Evolutionary conservation across 164 flowering plant genomes (phyloP), one percentile per base, ranked within the genome.

Genomic region (Aristolochia fimbriata): DNA sequence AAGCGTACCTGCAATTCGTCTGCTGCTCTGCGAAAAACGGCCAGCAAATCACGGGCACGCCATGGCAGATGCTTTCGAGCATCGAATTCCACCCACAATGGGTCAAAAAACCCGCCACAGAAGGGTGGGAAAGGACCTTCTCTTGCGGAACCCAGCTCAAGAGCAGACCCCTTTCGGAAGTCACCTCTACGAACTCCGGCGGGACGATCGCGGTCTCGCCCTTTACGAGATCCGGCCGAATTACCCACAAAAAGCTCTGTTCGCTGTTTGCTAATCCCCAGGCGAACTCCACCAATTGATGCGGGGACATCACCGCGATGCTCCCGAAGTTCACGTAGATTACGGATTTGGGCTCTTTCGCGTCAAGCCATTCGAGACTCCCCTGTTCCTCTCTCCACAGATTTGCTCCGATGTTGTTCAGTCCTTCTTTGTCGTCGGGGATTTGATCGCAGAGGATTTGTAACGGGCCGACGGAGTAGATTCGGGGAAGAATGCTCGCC

Each of bases 271-370:
- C 80, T 0, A 82, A 68, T 11, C 84, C 84, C 84, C 84, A 80
- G 2, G 84, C 80, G 19, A 80, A 73, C 56, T 82, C 84, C 11
- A 60, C 55, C 8, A 78, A 58, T 52, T 82, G 83, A 11, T 70
- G 30, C 0, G 58, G 23, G 1, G 78, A 66, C 74, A 80, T 59
- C 1, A 72, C 74, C 0, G 79, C 61, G 3, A 75, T 61, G 68
- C 84, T 82, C 0, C 84, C 87, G 55, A 72, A 78, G 37, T 82
- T 80, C 41, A 82, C 86, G 41, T 76, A 78, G 15, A 82, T 60
- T 1, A 80, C 82, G 0, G 80, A 76, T 9, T 50, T 65, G n/a
- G 75, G 72, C 17, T 66, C 68, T 51, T 73, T 71, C 0, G 67
- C 16, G 31, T 74, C 67, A 7, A 82, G 66, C 86, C 86, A 82